These are phyloP conservation scores for Cercospora citrullina DNA, from an alignment of 2,329 filamentous ascomycete species.

Conservation along the genomic window DNA sequence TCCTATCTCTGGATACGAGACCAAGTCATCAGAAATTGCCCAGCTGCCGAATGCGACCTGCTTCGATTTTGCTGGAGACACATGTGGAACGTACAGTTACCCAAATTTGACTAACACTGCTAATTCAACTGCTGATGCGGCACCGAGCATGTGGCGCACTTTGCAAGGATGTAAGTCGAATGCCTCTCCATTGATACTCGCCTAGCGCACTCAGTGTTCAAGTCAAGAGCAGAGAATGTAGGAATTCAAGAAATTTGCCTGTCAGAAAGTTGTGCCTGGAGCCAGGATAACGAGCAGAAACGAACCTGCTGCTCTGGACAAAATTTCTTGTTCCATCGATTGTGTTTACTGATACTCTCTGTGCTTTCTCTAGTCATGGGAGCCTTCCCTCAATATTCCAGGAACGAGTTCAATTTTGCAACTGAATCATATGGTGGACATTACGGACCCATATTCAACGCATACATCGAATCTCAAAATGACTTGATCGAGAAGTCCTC, in stretches of 20 bases:
- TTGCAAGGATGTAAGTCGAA: background rate
- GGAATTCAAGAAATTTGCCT: background rate
- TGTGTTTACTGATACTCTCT: constrained; percentile 28
- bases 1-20: constrained; percentile 45
- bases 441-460: constrained; percentile 36
- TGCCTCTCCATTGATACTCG: background rate
- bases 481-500: constrained; percentile 43
- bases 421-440: constrained; percentile 37
- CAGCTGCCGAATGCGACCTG: constrained; percentile 30
- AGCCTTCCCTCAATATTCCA: constrained; percentile 49
- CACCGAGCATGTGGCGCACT: constrained; percentile 58
- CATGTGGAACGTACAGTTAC: constrained; percentile 59
- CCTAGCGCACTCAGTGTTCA: no score
- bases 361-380: constrained; percentile 64
- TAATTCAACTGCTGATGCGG: constrained; percentile 55
- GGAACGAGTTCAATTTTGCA: constrained; percentile 38
- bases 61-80: constrained; percentile 24
- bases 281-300: background rate
- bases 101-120: constrained; percentile 54
- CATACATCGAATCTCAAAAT: constrained; percentile 38
- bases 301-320: background rate
- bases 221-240: no score
- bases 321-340: background rate
- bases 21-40: constrained; percentile 42
- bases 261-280: background rate